Conservation (phyloP, 2,329 filamentous ascomycete genomes). For the Talaromyces marneffei region DNA sequence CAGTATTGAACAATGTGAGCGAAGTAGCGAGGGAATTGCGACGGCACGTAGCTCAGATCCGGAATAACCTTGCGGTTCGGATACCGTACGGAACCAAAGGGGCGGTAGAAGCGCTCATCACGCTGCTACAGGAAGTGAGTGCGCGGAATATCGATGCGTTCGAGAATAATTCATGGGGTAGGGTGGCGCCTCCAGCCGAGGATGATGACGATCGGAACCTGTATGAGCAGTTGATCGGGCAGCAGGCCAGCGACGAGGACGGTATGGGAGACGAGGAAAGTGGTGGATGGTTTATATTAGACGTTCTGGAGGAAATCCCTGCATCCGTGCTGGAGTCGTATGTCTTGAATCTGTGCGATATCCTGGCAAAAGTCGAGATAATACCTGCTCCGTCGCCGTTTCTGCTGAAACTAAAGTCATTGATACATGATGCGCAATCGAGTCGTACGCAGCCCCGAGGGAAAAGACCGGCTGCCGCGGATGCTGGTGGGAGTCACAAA, state of each 20-base stretch:
- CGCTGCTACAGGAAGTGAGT: slow-evolving; percentile 33
- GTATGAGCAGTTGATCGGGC: slow-evolving; percentile 37
- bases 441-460: slow-evolving; percentile 2
- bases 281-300: slow-evolving; percentile 33
- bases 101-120: slow-evolving; percentile 35
- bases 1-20: slow-evolving; percentile 20
- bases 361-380: slow-evolving; percentile 41
- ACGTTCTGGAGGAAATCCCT: slow-evolving; percentile 33
- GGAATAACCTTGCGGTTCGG: slow-evolving; percentile 28
- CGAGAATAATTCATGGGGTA: slow-evolving; percentile 32
- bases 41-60: slow-evolving; percentile 26
- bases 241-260: slow-evolving; percentile 19
- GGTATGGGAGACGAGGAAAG: not conserved
- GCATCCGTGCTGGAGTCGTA: slow-evolving; percentile 27
- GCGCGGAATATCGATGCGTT: slow-evolving; percentile 37
- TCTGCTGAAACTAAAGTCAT: slow-evolving; percentile 27
- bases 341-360: slow-evolving; percentile 24
- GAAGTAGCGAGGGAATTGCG: slow-evolving; percentile 30
- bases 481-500: slow-evolving; percentile 15
- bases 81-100: slow-evolving; percentile 33
- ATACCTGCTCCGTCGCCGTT: slow-evolving; percentile 35
- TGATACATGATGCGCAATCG: slow-evolving; percentile 29
- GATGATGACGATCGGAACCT: slow-evolving; percentile 40
- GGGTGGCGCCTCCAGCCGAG: slow-evolving; percentile 29
- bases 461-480: slow-evolving; percentile 15